phyloP scores from a whole-genome alignment of 129 eudicot species.

The Rutidosis leptorrhynchoides region DNA sequence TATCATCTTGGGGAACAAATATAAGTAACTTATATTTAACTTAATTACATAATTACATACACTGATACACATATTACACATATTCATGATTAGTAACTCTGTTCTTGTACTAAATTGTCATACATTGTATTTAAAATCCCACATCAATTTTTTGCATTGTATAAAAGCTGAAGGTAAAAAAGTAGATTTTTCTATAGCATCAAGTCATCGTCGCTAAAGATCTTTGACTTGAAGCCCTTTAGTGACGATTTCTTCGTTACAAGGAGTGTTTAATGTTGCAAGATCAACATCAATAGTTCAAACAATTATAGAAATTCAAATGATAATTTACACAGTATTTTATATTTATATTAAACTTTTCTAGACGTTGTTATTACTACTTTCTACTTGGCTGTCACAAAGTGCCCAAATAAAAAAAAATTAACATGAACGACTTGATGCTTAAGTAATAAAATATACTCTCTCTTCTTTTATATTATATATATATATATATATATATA shows the following conservation, averaged over 20 bases:
- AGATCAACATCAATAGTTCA: background rate
- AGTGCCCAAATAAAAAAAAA: background rate
- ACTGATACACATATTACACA: too few relatives aligned
- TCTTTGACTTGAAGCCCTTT: too few relatives aligned
- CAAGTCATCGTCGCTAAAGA: too few relatives aligned
- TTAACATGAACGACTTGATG: background rate
- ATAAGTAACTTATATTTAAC: background rate
- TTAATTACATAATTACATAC: background rate
- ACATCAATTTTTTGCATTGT: background rate
- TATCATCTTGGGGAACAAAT: background rate
- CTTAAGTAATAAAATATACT: background rate
- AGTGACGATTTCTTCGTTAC: too few relatives aligned
- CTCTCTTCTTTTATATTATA: too few relatives aligned
- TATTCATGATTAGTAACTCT: background rate
- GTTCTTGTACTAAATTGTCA: background rate
- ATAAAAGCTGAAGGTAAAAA: background rate
- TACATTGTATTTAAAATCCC: background rate
- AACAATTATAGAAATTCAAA: background rate
- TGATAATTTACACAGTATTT: background rate
- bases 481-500: too few relatives aligned
- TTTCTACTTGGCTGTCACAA: slow-evolving; percentile 5
- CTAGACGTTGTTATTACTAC: slow-evolving; percentile 1
- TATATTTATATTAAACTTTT: background rate
- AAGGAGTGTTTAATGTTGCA: too few relatives aligned
- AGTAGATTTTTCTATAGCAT: background rate